Base-by-base conservation (phyloP, 345 rosid genomes). In the Gossypium longicalyx region DNA sequence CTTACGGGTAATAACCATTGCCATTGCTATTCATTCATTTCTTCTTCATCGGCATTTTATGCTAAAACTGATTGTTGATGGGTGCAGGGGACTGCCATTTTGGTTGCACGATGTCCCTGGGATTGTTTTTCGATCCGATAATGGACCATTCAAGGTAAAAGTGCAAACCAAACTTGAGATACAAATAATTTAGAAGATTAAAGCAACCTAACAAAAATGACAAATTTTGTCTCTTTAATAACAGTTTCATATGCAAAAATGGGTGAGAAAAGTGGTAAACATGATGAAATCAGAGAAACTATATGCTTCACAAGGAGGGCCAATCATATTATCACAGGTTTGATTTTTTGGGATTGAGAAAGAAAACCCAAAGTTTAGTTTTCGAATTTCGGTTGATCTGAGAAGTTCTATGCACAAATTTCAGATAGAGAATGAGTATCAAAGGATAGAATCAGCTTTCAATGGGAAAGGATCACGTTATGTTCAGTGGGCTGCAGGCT, bases 381-480 rank as follows among this genome's bases (percentile, higher is more conserved):
- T 52, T 34, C 1, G 64, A 20, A 34, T n/a, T 38, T 58, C 20
- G 5, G 48, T 38, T 12, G 38, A 13, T 47, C 20, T 48, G 6
- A 51, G 22, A 20, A 6, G 41, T 11, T 19, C 11, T 10, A 11
- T 19, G 13, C 15, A 9, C 11, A 13, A 25, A 49, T 15, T 58
- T 72, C 77, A 93, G 98, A 87, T 91, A 45, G 98, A 93, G 82
- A 93, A 93, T 51, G 97, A 93, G 71, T 93, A 93, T 77, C 69
- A 80, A 41, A 85, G 75, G 4, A 80, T 89, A 15, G 90, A 93
- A 82, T 15, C 52, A 9, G 88, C 88, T 54, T 93, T 80, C 72
- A 63, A 76, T 20, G 80, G 82, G 16, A 49, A 75, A 23, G 97
- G 98, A 16, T 72, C 80, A 2, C 23, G 73, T 1, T 93, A 91